Evolutionary conservation across 2,329 filamentous ascomycete genomes (phyloP), one percentile per base, ranked within the genome.

Genomic region (Cryphonectria parasitica): DNA sequence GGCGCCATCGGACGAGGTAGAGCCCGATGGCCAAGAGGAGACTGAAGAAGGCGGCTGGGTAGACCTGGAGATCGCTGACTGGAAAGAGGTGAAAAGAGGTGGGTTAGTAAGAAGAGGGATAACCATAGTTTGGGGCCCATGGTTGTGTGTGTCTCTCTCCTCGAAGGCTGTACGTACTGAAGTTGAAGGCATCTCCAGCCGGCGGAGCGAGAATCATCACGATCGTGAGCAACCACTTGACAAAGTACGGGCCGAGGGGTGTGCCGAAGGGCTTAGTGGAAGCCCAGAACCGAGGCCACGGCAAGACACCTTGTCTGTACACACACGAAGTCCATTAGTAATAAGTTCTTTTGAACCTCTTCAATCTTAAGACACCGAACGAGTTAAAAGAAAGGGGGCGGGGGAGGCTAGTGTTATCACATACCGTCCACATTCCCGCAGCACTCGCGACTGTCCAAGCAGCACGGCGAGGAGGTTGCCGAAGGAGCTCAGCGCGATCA

Each of bases 111-210:
- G n/a, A n/a, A n/a, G n/a, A n/a, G n/a, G n/a, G n/a, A n/a, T n/a
- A n/a, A n/a, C n/a, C n/a, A n/a, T n/a, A n/a, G n/a, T n/a, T n/a
- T n/a, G n/a, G n/a, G n/a, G n/a, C n/a, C n/a, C n/a, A 43, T 49
- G 41, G 31, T 43, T n/a, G 1, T 8, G 19, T 39, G 2, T 39
- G 1, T 39, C 36, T 39, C 11, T 39, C 1, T 39, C 11, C 4
- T 19, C 5, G 15, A 45, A 13, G 2, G 19, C 6, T 31, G 3
- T 2, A 74, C 78, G 49, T 75, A 84, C 86, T 80, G 75, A 91
- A 91, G 72, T 88, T 87, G 77, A 91, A 91, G 0, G 89, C 89
- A 75, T 91, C 88, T 1, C 89, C 89, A 0, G 88, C 86, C 0
- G 89, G 89, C 0, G 87, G 84, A 0, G 84, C 87, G 0, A 90